Evolutionary conservation across 2,329 filamentous ascomycete genomes (phyloP).

Genomic region (Cladophialophora exuberans): DNA sequence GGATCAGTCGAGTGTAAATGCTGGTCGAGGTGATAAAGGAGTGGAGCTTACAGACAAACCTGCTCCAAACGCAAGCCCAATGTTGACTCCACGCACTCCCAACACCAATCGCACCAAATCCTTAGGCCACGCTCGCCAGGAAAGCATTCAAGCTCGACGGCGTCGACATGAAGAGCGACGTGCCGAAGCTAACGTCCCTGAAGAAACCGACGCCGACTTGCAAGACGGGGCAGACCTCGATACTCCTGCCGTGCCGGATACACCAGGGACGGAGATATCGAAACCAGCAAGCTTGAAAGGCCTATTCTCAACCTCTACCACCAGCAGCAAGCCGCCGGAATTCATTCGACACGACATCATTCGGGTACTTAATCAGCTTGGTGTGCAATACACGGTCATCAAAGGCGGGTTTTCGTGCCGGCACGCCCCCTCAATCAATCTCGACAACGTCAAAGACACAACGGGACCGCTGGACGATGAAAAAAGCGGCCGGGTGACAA

Average conservation of each 20-base stretch:
- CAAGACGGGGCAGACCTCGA: constrained; percentile 58
- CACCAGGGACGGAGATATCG: constrained; percentile 69
- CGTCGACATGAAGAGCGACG: constrained; percentile 67
- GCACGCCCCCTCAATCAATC: constrained; percentile 85
- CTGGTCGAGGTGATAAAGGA: constrained; percentile 44
- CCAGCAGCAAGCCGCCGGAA: constrained; percentile 84
- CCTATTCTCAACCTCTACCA: constrained; percentile 95
- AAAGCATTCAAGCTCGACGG: constrained; percentile 88
- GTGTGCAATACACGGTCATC: constrained; percentile 90
- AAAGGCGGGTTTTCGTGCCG: constrained; percentile 90
- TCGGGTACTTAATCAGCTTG: constrained; percentile 81
- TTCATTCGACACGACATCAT: constrained; percentile 90
- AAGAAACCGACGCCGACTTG: constrained; percentile 85
- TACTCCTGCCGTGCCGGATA: constrained; percentile 46
- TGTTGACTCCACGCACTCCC: constrained; percentile 60
- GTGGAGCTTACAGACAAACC: constrained; percentile 50
- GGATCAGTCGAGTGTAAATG: constrained; percentile 67
- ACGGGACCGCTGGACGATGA: constrained; percentile 43
- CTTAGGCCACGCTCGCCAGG: constrained; percentile 82
- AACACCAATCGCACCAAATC: constrained; percentile 76
- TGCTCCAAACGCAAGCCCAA: constrained; percentile 56
- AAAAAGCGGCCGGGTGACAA: constrained; percentile 48
- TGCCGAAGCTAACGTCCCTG: constrained; percentile 77
- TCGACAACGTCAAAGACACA: constrained; percentile 70
- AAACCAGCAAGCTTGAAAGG: constrained; percentile 97